These are phyloP conservation scores for Talaromyces sp. DNA, from an alignment of 2,329 filamentous ascomycete genomes.

Conservation along the genomic window DNA sequence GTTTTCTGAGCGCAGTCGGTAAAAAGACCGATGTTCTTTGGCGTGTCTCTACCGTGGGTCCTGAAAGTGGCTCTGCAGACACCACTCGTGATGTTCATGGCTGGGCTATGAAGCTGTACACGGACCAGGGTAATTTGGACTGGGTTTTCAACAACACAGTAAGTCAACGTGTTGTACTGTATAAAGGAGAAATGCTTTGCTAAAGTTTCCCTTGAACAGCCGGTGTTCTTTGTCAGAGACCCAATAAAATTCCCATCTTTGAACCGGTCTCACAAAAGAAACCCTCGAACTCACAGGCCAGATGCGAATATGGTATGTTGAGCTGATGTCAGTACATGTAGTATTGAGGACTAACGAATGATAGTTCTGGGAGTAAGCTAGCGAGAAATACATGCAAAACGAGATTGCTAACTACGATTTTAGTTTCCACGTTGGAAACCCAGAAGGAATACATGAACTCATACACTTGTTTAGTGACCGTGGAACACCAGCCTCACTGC, in stretches of 20 bases:
- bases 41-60: slow-evolving; percentile 43
- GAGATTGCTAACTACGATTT: background rate
- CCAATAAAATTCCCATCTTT: slow-evolving; percentile 65
- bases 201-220: slow-evolving; percentile 22
- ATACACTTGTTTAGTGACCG: slow-evolving; percentile 59
- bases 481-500: slow-evolving; percentile 55
- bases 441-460: slow-evolving; percentile 55
- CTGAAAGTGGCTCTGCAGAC: slow-evolving; percentile 44
- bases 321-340: background rate
- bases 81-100: slow-evolving; percentile 46
- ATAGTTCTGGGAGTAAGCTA: slow-evolving; percentile 24
- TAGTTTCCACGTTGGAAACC: slow-evolving; percentile 49
- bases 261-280: slow-evolving; percentile 64
- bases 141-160: slow-evolving; percentile 12
- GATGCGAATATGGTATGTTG: slow-evolving; percentile 19
- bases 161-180: background rate
- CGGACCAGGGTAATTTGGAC: slow-evolving; percentile 41
- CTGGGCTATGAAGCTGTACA: slow-evolving; percentile 48
- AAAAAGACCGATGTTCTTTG: slow-evolving; percentile 49
- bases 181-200: too few relatives aligned
- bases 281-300: slow-evolving; percentile 30
- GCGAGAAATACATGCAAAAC: too few relatives aligned
- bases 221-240: slow-evolving; percentile 64
- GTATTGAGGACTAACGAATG: background rate
- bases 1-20: slow-evolving; percentile 49